These are phyloP conservation scores for Candida namnaoensis DNA, from an alignment of 805 yeast species.

Conservation along the genomic window DNA sequence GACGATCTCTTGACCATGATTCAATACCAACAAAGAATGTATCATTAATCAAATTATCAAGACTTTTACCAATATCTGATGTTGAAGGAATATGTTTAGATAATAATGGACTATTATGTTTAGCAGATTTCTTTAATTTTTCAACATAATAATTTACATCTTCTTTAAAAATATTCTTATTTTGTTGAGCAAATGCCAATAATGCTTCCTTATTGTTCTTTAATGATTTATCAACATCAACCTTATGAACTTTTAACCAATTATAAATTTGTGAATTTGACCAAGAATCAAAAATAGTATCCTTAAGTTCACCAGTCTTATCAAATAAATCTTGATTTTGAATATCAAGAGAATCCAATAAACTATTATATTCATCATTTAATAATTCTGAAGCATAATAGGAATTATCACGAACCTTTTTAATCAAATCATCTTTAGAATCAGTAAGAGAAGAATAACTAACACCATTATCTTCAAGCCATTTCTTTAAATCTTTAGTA, in stretches of 20 bases:
- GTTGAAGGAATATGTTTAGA: conserved; percentile 14
- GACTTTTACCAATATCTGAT: conserved; percentile 14
- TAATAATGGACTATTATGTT: conserved; percentile 19
- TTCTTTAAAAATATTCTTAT: conserved; percentile 24
- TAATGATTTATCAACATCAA: conserved; percentile 24
- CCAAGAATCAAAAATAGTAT: conserved; percentile 42
- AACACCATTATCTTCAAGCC: conserved; percentile 39
- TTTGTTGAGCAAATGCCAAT: conserved; percentile 22
- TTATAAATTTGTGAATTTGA: conserved; percentile 42
- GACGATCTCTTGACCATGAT: conserved; percentile 36
- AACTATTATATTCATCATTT: conserved; percentile 26
- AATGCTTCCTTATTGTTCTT: conserved; percentile 26
- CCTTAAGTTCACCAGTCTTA: conserved; percentile 29
- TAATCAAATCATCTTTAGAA: conserved; percentile 36
- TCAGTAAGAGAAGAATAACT: conserved; percentile 26
- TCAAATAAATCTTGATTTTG: conserved; percentile 27
- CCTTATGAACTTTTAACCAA: conserved; percentile 42
- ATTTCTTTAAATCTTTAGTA: conserved; percentile 33
- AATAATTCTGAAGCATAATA: conserved; percentile 31
- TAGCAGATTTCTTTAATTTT: conserved; percentile 18
- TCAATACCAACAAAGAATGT: conserved; percentile 37
- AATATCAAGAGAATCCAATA: conserved; percentile 31
- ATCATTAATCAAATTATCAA: conserved; percentile 30
- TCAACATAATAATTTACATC: conserved; percentile 31
- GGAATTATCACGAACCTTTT: conserved; percentile 35